Percentiles rank a stretch among this genome's conserved stretches.
Conservation (phyloP, 208 protist genomes). For the Leishmania amazonensis region DNA sequence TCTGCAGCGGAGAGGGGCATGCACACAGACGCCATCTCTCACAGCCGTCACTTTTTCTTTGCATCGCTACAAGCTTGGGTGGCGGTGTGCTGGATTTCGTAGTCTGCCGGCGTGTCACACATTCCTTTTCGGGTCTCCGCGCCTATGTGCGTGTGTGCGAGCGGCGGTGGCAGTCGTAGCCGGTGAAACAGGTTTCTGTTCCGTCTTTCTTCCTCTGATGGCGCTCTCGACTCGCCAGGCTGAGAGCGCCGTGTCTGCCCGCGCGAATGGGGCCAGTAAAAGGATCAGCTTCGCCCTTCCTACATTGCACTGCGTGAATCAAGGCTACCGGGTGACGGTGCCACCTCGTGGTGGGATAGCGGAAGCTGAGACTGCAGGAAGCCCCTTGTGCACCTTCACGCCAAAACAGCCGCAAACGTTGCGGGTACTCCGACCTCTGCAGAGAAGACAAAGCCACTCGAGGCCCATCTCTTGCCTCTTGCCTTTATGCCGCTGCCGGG, state of each 20-base stretch:
- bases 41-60: not conserved
- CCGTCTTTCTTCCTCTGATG: too few species aligned
- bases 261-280: not conserved
- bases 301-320: not conserved
- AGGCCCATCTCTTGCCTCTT: not conserved
- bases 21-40: not conserved
- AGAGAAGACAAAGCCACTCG: not conserved
- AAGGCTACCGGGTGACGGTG: not conserved
- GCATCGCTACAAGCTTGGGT: not conserved
- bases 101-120: not conserved
- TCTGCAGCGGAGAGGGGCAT: not conserved
- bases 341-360: not conserved
- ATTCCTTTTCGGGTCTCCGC: not conserved
- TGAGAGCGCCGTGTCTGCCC: not conserved
- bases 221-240: not conserved
- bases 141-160: not conserved
- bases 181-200: not conserved
- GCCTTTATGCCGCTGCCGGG: not conserved
- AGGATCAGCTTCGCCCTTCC: not conserved
- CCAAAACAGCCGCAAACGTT: not conserved
- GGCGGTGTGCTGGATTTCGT: not conserved
- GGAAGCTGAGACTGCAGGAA: not conserved
- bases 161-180: not conserved
- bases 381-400: not conserved
- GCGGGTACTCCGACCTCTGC: not conserved